A percentile compares a stretch with the other conserved stretches of the same genome.
phyloP scores from a whole-genome alignment of 345 rosid genomes.

The Salix caprea region DNA sequence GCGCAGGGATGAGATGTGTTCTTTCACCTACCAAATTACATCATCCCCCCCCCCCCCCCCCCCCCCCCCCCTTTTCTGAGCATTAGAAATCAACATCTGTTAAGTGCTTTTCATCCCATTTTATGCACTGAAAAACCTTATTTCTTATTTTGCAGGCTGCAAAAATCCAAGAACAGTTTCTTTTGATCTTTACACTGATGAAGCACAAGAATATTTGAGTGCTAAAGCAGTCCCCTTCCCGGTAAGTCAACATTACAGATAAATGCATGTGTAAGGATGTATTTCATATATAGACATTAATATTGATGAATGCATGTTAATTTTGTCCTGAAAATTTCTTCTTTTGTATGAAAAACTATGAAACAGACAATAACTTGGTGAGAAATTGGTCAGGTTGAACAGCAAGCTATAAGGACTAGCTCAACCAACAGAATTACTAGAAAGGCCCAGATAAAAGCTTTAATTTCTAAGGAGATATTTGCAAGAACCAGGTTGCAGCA shows the following conservation, averaged over 20 bases:
- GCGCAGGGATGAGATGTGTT: not conserved
- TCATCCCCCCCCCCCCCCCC: not conserved
- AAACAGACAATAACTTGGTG: not conserved
- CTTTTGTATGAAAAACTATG: not conserved
- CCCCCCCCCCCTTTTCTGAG: not conserved
- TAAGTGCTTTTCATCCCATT: not conserved
- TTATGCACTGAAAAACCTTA: not conserved
- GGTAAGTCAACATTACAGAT: slow-evolving; percentile 18
- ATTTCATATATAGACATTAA: not conserved
- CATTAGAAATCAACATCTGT: not conserved
- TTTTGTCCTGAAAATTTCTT: not conserved
- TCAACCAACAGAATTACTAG: slow-evolving; percentile 9
- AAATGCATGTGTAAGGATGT: not conserved
- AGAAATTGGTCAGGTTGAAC: slow-evolving; percentile 19
- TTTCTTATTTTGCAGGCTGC: slow-evolving; percentile 34
- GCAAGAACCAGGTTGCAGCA: slow-evolving; percentile 20
- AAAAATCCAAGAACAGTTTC: slow-evolving; percentile 48
- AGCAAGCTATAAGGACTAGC: not conserved
- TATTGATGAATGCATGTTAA: not conserved
- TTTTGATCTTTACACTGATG: slow-evolving; percentile 29
- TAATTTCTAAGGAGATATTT: slow-evolving; percentile 25
- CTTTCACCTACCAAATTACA: not conserved
- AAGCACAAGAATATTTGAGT: slow-evolving; percentile 24
- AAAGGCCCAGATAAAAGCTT: slow-evolving; percentile 13
- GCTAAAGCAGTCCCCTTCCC: slow-evolving; percentile 29